Percentiles rank a stretch among this genome's conserved stretches.
phyloP scores from a whole-genome alignment of 2,329 filamentous ascomycete genomes.

The Fusarium sp. region DNA sequence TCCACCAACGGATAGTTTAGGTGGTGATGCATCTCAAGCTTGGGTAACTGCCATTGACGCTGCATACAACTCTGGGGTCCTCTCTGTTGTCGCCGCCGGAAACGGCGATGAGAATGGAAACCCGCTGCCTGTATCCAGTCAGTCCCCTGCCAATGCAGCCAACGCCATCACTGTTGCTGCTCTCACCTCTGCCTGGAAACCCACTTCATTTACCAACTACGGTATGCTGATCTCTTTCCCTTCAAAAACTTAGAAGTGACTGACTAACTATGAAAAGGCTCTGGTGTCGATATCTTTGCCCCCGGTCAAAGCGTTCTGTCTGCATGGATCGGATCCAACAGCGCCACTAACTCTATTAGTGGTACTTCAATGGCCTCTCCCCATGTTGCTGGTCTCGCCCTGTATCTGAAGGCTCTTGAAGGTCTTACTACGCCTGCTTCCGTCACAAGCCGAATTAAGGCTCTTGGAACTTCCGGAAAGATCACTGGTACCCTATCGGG shows the following conservation, averaged over 20 bases:
- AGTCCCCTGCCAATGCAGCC: background rate
- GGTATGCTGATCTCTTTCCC: background rate
- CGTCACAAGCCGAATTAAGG: background rate
- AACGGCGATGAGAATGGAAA: background rate
- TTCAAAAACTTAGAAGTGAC: fast-evolving
- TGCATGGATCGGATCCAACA: background rate
- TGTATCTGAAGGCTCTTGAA: background rate
- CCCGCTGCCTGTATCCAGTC: background rate
- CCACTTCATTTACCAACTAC: background rate
- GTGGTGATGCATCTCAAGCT: background rate
- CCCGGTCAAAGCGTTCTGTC: background rate
- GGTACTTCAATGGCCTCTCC: background rate
- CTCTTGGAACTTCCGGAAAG: background rate
- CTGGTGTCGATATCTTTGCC: background rate
- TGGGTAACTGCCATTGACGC: background rate
- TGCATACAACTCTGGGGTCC: background rate
- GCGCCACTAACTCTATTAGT: background rate
- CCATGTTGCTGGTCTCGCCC: background rate
- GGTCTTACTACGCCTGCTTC: background rate
- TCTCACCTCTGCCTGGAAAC: background rate
- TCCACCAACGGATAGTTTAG: background rate
- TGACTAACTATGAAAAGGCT: background rate
- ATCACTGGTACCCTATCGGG: background rate
- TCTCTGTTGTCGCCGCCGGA: background rate
- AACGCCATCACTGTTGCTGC: background rate